Evolutionary conservation across 768 basidiomycete genomes (phyloP).

Genomic region (Lyophyllum semitale): DNA sequence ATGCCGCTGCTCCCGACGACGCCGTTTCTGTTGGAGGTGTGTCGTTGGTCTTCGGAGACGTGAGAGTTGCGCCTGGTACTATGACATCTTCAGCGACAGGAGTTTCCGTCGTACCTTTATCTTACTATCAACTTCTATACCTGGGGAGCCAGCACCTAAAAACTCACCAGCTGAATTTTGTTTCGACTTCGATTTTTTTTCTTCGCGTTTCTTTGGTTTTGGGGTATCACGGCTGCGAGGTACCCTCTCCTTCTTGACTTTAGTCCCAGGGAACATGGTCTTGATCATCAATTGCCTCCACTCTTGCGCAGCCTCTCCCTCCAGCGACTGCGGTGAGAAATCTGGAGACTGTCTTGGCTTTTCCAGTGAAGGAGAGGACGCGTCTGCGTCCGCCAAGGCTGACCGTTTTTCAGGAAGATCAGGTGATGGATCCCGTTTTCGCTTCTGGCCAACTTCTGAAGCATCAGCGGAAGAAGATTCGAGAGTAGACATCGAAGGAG

Average conservation of each 20-base stretch:
- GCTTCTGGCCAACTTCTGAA: constrained; percentile 33
- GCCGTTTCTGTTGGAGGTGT: background rate
- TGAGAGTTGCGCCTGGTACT: background rate
- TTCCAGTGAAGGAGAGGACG: constrained; percentile 20
- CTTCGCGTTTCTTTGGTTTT: background rate
- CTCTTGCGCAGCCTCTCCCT: constrained; percentile 48
- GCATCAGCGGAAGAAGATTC: background rate
- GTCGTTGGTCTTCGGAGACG: background rate
- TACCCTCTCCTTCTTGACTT: constrained; percentile 15
- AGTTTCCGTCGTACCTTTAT: background rate
- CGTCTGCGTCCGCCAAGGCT: background rate
- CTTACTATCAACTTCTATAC: background rate
- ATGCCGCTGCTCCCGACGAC: background rate
- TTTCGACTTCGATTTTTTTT: background rate
- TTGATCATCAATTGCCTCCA: constrained; percentile 56
- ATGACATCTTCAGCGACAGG: background rate
- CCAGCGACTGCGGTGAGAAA: constrained; percentile 38
- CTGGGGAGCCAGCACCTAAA: background rate
- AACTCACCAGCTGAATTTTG: background rate
- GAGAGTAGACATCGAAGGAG: background rate
- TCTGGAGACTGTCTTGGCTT: constrained; percentile 19
- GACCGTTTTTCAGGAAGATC: constrained; percentile 38
- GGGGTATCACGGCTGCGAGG: background rate
- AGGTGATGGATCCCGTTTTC: constrained; percentile 45
- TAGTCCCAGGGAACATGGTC: constrained; percentile 62